phyloP scores from a whole-genome alignment of 2,329 filamentous ascomycete species.

The Neofusicoccum kwambonambiense region DNA sequence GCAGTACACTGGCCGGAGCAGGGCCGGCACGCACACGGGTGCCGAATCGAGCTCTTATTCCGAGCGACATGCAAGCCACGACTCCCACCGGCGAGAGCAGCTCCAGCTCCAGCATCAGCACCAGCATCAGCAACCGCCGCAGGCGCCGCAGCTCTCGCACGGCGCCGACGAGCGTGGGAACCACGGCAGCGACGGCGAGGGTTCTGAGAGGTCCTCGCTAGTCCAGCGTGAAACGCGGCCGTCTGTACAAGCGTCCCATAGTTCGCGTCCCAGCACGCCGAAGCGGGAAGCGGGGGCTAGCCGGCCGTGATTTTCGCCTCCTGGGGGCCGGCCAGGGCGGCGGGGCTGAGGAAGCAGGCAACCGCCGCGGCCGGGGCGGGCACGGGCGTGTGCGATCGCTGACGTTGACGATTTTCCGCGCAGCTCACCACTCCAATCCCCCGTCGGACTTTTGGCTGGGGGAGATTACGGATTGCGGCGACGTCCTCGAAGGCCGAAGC shows the following conservation, averaged over 20 bases:
- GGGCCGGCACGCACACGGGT: conserved; percentile 14
- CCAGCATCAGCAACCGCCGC: not conserved
- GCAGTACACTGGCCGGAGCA: conserved; percentile 13
- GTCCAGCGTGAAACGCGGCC: conserved; percentile 14
- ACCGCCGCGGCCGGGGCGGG: too few relatives aligned
- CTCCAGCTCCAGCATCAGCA: not conserved
- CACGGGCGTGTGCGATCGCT: too few relatives aligned
- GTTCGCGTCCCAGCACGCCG: conserved; percentile 14
- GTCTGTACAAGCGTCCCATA: conserved; percentile 7
- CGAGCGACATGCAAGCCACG: conserved; percentile 17
- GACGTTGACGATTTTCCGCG: conserved; percentile 1
- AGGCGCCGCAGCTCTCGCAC: not conserved
- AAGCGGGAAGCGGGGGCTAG: conserved; percentile 12
- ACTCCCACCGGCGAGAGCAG: conserved; percentile 8
- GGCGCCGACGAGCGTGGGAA: not conserved
- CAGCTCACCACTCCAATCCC: conserved; percentile 3
- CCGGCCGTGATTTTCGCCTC: not conserved
- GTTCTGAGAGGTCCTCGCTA: conserved; percentile 10
- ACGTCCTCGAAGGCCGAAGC: conserved; percentile 7
- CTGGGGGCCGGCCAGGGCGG: not conserved
- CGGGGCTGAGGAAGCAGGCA: not conserved
- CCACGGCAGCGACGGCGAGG: conserved; percentile 3
- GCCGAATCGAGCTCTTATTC: conserved; percentile 15
- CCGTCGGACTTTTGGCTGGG: conserved; percentile 13
- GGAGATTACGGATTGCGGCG: conserved; percentile 16